These are phyloP conservation scores for Brasenia schreberi DNA, from an alignment of 164 flowering plant genomes.

Conservation along the genomic window DNA sequence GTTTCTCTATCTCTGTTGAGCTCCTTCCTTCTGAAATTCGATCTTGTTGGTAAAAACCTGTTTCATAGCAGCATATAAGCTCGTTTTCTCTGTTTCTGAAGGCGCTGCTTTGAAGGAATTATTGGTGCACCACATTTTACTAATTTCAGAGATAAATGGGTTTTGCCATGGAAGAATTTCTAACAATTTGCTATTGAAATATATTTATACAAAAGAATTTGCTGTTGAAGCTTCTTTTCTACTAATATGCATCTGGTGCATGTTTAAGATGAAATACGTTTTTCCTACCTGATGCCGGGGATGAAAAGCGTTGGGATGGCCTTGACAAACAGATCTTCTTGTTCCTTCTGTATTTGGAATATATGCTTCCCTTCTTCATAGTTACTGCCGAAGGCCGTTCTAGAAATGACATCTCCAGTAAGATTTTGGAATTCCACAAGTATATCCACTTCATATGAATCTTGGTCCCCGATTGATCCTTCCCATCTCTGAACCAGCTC, in stretches of 20 bases:
- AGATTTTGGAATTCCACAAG: slow-evolving; percentile 18
- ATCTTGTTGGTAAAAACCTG: slow-evolving; percentile 8
- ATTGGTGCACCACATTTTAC: too few relatives aligned
- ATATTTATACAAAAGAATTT: too few relatives aligned
- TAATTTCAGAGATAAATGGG: too few relatives aligned
- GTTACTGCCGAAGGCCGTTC: slow-evolving; percentile 35
- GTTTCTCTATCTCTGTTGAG: slow-evolving; percentile 1
- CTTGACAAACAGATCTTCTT: slow-evolving; percentile 6
- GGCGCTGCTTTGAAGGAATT: background rate
- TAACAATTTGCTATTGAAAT: too few relatives aligned
- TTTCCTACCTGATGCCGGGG: slow-evolving; percentile 28
- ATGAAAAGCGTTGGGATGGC: slow-evolving; percentile 14
- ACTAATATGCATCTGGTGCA: background rate
- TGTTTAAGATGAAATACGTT: background rate
- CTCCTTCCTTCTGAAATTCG: slow-evolving; percentile 3
- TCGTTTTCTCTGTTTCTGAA: background rate
- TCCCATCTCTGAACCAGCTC: slow-evolving; percentile 7
- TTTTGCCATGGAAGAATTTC: too few relatives aligned
- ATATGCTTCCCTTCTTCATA: slow-evolving; percentile 31
- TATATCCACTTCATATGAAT: slow-evolving; percentile 13
- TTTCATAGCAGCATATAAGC: background rate
- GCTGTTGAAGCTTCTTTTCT: background rate
- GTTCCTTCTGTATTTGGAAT: slow-evolving; percentile 27
- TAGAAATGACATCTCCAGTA: slow-evolving; percentile 28
- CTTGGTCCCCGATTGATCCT: background rate